Evolutionary conservation across 1,284 basidiomycete species (phyloP).

Genomic region (Tylopilus sp.): DNA sequence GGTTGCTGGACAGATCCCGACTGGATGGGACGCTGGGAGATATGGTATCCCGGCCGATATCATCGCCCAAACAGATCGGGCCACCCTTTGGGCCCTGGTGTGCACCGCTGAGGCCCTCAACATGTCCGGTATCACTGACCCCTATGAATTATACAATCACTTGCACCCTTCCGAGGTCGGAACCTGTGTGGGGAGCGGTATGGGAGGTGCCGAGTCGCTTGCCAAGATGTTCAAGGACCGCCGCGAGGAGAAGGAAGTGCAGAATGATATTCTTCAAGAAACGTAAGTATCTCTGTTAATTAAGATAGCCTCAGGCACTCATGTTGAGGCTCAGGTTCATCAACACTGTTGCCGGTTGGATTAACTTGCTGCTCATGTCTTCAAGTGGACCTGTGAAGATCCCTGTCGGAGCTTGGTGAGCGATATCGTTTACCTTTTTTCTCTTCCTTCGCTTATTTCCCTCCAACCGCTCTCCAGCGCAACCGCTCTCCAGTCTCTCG

Average conservation of each 20-base stretch:
- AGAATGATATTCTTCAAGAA: slow-evolving; percentile 98
- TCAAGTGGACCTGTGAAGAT: slow-evolving; percentile 98
- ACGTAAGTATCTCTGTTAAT: slow-evolving; percentile 54
- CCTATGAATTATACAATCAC: slow-evolving; percentile 95
- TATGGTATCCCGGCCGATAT: slow-evolving; percentile 99
- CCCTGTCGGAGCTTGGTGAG: slow-evolving; percentile 95
- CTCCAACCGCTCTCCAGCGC: slow-evolving; percentile 50
- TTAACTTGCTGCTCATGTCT: slow-evolving; percentile 90
- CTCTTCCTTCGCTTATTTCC: slow-evolving; percentile 7
- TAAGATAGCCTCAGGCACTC: slow-evolving; percentile 12
- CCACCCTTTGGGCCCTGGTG: slow-evolving; percentile 96
- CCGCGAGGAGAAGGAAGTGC: slow-evolving; percentile 94
- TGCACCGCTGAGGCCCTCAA: slow-evolving; percentile 94
- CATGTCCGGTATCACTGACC: slow-evolving; percentile 96
- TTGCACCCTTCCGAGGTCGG: slow-evolving; percentile 97
- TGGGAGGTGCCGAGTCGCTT: slow-evolving; percentile 91
- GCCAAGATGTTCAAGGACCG: slow-evolving; percentile 98
- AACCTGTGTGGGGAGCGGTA: slow-evolving; percentile 89
- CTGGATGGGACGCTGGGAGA: slow-evolving; percentile 93
- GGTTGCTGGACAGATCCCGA: slow-evolving; percentile 95
- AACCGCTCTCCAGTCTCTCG: slow-evolving; percentile 94
- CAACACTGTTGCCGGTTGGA: slow-evolving; percentile 97
- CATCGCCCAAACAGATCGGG: slow-evolving; percentile 89
- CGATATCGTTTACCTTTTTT: not conserved
- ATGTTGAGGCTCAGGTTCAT: slow-evolving; percentile 66